These are phyloP conservation scores for Hypoxylon sp. DNA, from an alignment of 2,329 filamentous ascomycete species.

Conservation along the genomic window DNA sequence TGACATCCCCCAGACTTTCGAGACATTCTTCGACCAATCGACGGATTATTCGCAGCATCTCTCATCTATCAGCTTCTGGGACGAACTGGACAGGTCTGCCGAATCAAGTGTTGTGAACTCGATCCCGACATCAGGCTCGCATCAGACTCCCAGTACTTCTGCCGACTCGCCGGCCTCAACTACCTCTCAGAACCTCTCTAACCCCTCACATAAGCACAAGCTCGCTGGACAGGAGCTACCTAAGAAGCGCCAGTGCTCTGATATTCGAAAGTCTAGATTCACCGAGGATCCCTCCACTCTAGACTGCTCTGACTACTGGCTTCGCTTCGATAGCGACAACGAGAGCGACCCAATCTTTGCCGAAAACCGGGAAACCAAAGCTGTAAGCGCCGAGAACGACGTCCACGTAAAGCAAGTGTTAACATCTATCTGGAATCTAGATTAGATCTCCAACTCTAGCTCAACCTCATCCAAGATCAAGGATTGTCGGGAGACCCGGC, in stretches of 20 bases:
- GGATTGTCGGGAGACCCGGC: slow-evolving; percentile 53
- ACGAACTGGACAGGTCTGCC: slow-evolving; percentile 54
- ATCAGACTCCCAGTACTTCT: slow-evolving; percentile 49
- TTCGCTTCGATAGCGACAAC: slow-evolving; percentile 56
- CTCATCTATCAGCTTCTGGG: slow-evolving; percentile 55
- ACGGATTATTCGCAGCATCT: slow-evolving; percentile 53
- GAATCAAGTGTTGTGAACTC: slow-evolving; percentile 52
- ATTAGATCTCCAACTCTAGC: slow-evolving; percentile 47
- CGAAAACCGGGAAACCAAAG: slow-evolving; percentile 30
- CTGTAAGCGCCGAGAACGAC: slow-evolving; percentile 23
- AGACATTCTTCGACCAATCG: slow-evolving; percentile 53
- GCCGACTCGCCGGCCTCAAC: slow-evolving; percentile 51
- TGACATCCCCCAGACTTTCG: slow-evolving; percentile 49
- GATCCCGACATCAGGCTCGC: slow-evolving; percentile 49
- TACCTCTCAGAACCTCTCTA: slow-evolving; percentile 48
- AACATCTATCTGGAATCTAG: slow-evolving; percentile 23
- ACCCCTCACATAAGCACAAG: slow-evolving; percentile 51
- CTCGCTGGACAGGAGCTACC: slow-evolving; percentile 48
- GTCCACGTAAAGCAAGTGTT: slow-evolving; percentile 1
- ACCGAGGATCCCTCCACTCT: slow-evolving; percentile 53
- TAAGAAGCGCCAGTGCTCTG: slow-evolving; percentile 53
- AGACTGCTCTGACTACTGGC: slow-evolving; percentile 57
- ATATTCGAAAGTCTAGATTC: slow-evolving; percentile 49
- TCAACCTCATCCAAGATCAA: slow-evolving; percentile 51
- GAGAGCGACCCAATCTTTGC: slow-evolving; percentile 48